Evolutionary conservation across 108 stramenopile species (phyloP), one percentile per base, ranked within the genome.

Genomic region (Hondaea fermentalgiana): DNA sequence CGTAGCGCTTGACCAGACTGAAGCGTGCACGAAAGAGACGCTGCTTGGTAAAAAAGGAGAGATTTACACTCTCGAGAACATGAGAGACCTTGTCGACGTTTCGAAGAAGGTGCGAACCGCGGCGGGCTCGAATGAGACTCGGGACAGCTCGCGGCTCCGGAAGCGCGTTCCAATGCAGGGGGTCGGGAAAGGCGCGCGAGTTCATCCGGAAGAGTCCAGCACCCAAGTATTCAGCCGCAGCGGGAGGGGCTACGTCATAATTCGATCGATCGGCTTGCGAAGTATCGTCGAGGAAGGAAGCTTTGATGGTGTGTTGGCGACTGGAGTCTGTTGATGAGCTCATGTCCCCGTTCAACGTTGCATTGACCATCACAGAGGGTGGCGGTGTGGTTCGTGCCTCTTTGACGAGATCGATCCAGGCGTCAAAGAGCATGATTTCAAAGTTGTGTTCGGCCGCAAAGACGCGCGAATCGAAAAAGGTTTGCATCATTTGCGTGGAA

Each of bases 371-470:
- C 6, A 83, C 76, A 6, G 49, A 47, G 28, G 76, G 49, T 12
- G 76, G 76, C n/a, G 76, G 45, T 2, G 45, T 53, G n/a, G 76
- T 53, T 6, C 76, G 76, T 6, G 45, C 49, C 51, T 47, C 14
- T 0, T 17, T 45, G 19, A 83, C 17, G 3, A 16, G 49, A 35
- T 83, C 76, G 28, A 83, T 83, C 76, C 76, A 83, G 19, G 76
- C 76, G 28, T 83, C 76, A 2, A 83, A 83, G 76, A 83, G 76
- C 76, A 83, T 83, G 28, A 83, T 83, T 23, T 83, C 76, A 23
- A 83, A 83, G 51, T 83, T 83, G 49, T 53, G 45, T 23, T 83
- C 76, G n/a, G 76, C 76, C n/a, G 76, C 76, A 53, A 83, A 83
- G 28, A 83, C 51, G 25, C 76, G 45, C n/a, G 45, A 47, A 23